These are phyloP conservation scores for Aquilaria malaccensis DNA, from an alignment of 345 rosid genomes.

Conservation along the genomic window DNA sequence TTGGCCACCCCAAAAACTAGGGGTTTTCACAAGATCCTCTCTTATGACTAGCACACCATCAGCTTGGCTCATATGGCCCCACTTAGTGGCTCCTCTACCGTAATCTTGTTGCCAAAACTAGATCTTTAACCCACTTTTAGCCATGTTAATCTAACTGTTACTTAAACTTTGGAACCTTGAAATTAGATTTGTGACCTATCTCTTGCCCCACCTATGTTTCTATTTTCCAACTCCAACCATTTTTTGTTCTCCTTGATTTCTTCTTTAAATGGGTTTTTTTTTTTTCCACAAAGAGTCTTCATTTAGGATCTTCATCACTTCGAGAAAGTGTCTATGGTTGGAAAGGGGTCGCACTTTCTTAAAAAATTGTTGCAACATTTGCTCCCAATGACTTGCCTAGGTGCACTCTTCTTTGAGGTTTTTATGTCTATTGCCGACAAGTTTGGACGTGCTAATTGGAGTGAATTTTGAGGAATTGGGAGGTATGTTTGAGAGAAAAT, in stretches of 20 bases:
- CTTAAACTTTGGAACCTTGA: neutral
- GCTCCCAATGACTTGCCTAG: constrained; percentile 32
- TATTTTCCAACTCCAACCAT: constrained; percentile 55
- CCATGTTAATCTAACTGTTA: constrained; percentile 19
- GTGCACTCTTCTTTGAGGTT: constrained; percentile 26
- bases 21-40: constrained; percentile 13
- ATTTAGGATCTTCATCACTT: constrained; percentile 57
- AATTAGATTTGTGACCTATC: constrained; percentile 1
- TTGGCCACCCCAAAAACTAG: constrained; percentile 32
- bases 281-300: constrained; percentile 49
- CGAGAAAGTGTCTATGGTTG: constrained; percentile 63
- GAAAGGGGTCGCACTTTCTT: constrained; percentile 73
- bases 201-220: constrained; percentile 1
- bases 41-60: constrained; percentile 27
- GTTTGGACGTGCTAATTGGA: constrained; percentile 41
- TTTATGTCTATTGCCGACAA: constrained; percentile 14
- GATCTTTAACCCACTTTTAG: constrained; percentile 26
- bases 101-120: constrained; percentile 29
- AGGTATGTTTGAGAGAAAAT: constrained; percentile 19
- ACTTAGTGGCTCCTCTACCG: constrained; percentile 38
- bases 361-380: constrained; percentile 55
- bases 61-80: constrained; percentile 33
- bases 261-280: constrained; percentile 58
- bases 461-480: constrained; percentile 42
- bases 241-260: constrained; percentile 59